These are phyloP conservation scores for Phytophthora niederhauseri DNA, from an alignment of 352 stramenopile species.

Conservation along the genomic window DNA sequence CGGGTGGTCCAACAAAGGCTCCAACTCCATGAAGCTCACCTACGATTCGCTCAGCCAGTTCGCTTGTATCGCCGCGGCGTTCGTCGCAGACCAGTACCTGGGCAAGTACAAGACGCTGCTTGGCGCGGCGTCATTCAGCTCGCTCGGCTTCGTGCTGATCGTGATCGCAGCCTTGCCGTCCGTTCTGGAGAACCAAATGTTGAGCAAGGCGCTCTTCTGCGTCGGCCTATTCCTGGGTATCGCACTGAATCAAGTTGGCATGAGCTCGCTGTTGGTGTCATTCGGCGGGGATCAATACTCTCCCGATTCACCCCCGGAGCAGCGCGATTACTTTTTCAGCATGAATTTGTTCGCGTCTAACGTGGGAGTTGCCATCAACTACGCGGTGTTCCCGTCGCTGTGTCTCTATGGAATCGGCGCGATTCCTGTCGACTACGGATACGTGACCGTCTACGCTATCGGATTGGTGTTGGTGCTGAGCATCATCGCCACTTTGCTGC, in stretches of 20 bases:
- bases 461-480: slow-evolving; percentile 42
- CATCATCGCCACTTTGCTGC: slow-evolving; percentile 38
- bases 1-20: slow-evolving; percentile 58
- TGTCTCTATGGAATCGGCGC: slow-evolving; percentile 68
- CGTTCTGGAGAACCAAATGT: slow-evolving; percentile 31
- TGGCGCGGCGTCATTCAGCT: slow-evolving; percentile 34
- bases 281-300: slow-evolving; percentile 70
- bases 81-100: slow-evolving; percentile 60
- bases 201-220: slow-evolving; percentile 56
- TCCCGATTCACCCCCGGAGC: slow-evolving; percentile 34
- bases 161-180: slow-evolving; percentile 48
- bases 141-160: slow-evolving; percentile 54
- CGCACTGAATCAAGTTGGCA: slow-evolving; percentile 48
- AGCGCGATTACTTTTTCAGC: slow-evolving; percentile 72
- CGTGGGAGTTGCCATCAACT: slow-evolving; percentile 69
- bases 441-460: slow-evolving; percentile 63
- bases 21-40: slow-evolving; percentile 64
- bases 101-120: slow-evolving; percentile 46
- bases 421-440: slow-evolving; percentile 37
- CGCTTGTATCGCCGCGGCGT: slow-evolving; percentile 56
- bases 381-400: slow-evolving; percentile 72
- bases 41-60: slow-evolving; percentile 71
- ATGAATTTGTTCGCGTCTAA: slow-evolving; percentile 84
- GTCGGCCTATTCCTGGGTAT: slow-evolving; percentile 59
- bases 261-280: slow-evolving; percentile 61